Percentiles rank a stretch among this genome's conserved stretches.
Evolutionary conservation across 2,329 filamentous ascomycete species (phyloP).

Genomic region (Fusarium sp.): DNA sequence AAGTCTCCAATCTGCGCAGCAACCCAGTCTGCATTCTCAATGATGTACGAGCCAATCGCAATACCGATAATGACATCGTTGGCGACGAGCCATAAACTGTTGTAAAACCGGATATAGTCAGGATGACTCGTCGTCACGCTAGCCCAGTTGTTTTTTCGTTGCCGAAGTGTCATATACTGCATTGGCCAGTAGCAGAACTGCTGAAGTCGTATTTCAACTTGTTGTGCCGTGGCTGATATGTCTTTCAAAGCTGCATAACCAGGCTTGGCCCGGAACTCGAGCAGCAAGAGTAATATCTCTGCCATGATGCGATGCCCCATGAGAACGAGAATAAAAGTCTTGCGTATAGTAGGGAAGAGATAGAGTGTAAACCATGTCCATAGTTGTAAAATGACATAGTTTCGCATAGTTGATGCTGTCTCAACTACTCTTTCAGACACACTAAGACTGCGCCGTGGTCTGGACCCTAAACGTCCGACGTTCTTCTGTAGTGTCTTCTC

Average conservation of each 20-base stretch:
- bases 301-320: slow-evolving; percentile 83
- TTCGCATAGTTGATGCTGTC: slow-evolving; percentile 87
- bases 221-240: slow-evolving; percentile 94
- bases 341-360: slow-evolving; percentile 79
- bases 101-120: slow-evolving; percentile 99
- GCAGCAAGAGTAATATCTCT: slow-evolving; percentile 78
- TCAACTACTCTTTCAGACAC: slow-evolving; percentile 95
- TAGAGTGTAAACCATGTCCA: slow-evolving; percentile 79
- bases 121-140: slow-evolving; percentile 95
- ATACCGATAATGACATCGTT: slow-evolving; percentile 99
- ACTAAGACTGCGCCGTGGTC: slow-evolving; percentile 85
- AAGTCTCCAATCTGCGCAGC: slow-evolving; percentile 81
- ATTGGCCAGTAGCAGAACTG: slow-evolving; percentile 99
- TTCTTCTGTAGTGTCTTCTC: slow-evolving; percentile 89
- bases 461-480: slow-evolving; percentile 82
- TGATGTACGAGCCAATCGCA: slow-evolving; percentile 93
- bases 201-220: slow-evolving; percentile 95
- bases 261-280: slow-evolving; percentile 86
- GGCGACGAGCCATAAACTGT: slow-evolving; percentile 96
- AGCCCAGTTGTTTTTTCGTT: slow-evolving; percentile 90
- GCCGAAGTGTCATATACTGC: slow-evolving; percentile 91
- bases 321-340: slow-evolving; percentile 79
- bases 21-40: slow-evolving; percentile 90
- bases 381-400: slow-evolving; percentile 74
- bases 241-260: slow-evolving; percentile 90